These are phyloP conservation scores for Ascochyta clinopodiicola DNA, from an alignment of 2,329 filamentous ascomycete species.

Conservation along the genomic window DNA sequence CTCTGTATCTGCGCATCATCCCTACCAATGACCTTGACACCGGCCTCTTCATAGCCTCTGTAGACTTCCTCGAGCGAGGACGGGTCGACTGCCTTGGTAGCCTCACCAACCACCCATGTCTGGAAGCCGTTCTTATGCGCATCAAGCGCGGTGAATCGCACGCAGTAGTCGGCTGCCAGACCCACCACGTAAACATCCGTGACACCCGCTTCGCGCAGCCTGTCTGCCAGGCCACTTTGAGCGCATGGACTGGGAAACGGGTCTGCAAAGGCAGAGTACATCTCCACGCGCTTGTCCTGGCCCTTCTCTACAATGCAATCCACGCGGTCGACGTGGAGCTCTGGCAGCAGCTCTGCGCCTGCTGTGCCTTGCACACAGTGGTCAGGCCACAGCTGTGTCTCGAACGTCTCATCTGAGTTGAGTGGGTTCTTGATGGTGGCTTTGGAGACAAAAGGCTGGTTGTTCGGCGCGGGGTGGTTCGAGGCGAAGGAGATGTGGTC, in stretches of 20 bases:
- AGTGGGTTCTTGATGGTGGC: conserved; percentile 71
- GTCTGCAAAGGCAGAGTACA: conserved; percentile 92
- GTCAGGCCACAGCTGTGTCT: conserved; percentile 80
- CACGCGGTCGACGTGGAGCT: conserved; percentile 68
- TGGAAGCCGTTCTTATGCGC: conserved; percentile 76
- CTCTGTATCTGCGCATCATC: conserved; percentile 63
- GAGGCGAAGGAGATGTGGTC: conserved; percentile 87
- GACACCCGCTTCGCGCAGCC: conserved; percentile 64
- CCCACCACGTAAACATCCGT: conserved; percentile 88
- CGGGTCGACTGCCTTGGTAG: conserved; percentile 73
- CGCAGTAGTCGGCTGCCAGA: conserved; percentile 88
- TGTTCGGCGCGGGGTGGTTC: conserved; percentile 71
- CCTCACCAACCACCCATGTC: conserved; percentile 80
- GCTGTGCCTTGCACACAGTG: conserved; percentile 82
- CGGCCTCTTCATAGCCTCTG: conserved; percentile 61
- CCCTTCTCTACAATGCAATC: conserved; percentile 80
- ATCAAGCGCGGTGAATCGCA: conserved; percentile 81
- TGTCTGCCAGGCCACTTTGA: conserved; percentile 66
- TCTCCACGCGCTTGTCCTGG: conserved; percentile 75
- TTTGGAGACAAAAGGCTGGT: conserved; percentile 70
- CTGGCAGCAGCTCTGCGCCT: conserved; percentile 76
- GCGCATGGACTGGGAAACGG: conserved; percentile 71
- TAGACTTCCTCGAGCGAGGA: conserved; percentile 63
- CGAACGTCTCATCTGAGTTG: conserved; percentile 68
- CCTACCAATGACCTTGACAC: conserved; percentile 68